These are phyloP conservation scores for Pseudonitzschia pungens DNA, from an alignment of 108 stramenopile genomes.

Conservation along the genomic window DNA sequence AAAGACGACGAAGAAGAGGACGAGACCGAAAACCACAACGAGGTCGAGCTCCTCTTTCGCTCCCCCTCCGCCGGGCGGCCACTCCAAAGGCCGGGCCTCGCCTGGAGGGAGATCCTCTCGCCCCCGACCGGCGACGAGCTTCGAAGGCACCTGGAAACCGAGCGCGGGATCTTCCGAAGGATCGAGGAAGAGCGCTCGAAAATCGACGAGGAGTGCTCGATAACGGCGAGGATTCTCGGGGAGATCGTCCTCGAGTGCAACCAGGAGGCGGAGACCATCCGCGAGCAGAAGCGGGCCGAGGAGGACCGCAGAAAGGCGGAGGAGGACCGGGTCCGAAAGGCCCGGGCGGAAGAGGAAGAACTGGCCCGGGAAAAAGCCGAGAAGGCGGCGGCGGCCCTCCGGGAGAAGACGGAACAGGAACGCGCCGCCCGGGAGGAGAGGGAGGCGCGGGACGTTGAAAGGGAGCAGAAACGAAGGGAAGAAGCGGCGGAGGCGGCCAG, in stretches of 20 bases:
- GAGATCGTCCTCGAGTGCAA: conserved; percentile 19
- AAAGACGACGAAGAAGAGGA: neutral
- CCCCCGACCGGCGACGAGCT: neutral
- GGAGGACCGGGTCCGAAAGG: conserved; percentile 28
- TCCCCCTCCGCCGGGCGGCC: too few species aligned
- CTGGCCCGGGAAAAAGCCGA: conserved; percentile 25
- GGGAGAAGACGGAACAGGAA: conserved; percentile 13
- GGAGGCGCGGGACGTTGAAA: conserved; percentile 22
- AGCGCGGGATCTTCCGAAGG: conserved; percentile 12
- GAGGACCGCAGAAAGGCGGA: conserved; percentile 13
- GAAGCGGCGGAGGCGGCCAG: conserved; percentile 40
- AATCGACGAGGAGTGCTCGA: conserved; percentile 18
- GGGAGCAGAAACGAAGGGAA: conserved; percentile 24
- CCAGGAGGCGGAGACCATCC: conserved; percentile 29
- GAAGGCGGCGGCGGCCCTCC: neutral
- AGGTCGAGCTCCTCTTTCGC: neutral
- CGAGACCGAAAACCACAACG: neutral
- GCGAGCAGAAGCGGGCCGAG: conserved; percentile 19
- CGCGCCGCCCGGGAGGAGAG: conserved; percentile 10
- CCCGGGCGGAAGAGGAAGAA: conserved; percentile 17
- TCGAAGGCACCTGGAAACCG: neutral
- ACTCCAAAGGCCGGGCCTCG: neutral
- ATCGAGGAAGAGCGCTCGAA: conserved; percentile 10
- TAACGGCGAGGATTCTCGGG: neutral
- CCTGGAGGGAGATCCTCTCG: neutral